Evolutionary conservation across 495 filamentous ascomycete genomes (phyloP).

Genomic region (Penicillium goetzii): DNA sequence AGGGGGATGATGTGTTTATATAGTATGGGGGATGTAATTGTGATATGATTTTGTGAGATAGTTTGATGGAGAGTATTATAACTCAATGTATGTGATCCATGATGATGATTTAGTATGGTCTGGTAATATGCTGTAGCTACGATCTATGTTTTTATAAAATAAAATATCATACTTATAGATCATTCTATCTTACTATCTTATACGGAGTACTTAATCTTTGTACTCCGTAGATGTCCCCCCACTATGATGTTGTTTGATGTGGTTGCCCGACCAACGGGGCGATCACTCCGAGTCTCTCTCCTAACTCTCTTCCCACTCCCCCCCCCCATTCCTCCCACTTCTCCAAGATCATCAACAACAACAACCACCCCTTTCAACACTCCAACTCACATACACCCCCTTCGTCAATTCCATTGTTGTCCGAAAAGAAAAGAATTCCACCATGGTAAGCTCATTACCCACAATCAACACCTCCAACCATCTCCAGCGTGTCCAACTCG

Average conservation of each 20-base stretch:
- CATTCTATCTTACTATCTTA: too few species aligned
- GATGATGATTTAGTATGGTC: background rate
- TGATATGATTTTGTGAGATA: background rate
- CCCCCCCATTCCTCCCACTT: conserved; percentile 6
- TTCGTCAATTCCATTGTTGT: conserved; percentile 12
- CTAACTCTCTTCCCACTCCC: conserved; percentile 18
- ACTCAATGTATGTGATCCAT: background rate
- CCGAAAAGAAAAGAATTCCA: background rate
- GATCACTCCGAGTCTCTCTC: conserved; percentile 15
- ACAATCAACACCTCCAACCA: background rate
- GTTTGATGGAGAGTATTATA: background rate
- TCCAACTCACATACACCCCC: background rate
- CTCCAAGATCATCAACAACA: conserved; percentile 2
- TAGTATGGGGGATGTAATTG: background rate
- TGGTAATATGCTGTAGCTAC: too few species aligned
- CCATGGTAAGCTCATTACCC: background rate
- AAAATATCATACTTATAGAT: too few species aligned
- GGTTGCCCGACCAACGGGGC: conserved; percentile 34
- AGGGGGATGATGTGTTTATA: background rate
- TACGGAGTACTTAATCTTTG: too few species aligned
- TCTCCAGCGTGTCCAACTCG: background rate
- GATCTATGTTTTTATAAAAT: background rate
- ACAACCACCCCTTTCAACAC: background rate
- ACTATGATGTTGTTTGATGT: conserved; percentile 5
- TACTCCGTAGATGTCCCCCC: background rate